phyloP scores from a whole-genome alignment of 2,329 filamentous ascomycete species.

The Pseudopithomyces chartarum region DNA sequence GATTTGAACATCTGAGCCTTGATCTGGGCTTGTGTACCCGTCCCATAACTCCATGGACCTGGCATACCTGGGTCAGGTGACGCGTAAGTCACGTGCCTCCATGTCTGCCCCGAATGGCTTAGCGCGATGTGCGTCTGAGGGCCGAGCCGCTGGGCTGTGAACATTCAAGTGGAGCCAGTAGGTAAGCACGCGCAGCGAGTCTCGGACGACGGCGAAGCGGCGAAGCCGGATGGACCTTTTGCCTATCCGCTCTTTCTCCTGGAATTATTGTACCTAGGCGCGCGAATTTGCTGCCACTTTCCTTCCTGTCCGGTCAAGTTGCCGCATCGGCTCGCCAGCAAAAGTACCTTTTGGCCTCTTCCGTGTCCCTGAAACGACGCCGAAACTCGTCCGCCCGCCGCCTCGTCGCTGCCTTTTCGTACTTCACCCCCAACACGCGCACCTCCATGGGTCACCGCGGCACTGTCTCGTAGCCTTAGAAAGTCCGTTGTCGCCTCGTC shows the following conservation, averaged over 20 bases:
- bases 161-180: background rate
- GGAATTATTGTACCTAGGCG: background rate
- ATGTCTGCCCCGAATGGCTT: background rate
- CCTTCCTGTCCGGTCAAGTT: background rate
- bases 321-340: conserved; percentile 6
- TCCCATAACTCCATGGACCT: too few relatives aligned
- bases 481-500: conserved; percentile 14
- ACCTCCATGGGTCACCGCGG: conserved; percentile 18
- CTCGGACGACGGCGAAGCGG: background rate
- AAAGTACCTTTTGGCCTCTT: background rate
- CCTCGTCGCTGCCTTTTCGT: conserved; percentile 10
- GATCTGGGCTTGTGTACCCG: too few relatives aligned
- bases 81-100: background rate
- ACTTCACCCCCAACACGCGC: too few relatives aligned
- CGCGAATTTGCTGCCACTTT: background rate
- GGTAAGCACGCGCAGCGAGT: conserved; percentile 6
- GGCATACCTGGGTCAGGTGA: too few relatives aligned
- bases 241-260: background rate
- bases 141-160: too few relatives aligned
- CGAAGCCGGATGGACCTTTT: background rate
- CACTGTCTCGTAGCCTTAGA: conserved; percentile 9
- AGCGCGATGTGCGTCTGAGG: background rate
- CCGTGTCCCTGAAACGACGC: conserved; percentile 27
- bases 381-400: conserved; percentile 15
- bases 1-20: too few relatives aligned